Evolutionary conservation across 73 alveolate genomes (phyloP).

Genomic region (Paramecium caudatum): DNA sequence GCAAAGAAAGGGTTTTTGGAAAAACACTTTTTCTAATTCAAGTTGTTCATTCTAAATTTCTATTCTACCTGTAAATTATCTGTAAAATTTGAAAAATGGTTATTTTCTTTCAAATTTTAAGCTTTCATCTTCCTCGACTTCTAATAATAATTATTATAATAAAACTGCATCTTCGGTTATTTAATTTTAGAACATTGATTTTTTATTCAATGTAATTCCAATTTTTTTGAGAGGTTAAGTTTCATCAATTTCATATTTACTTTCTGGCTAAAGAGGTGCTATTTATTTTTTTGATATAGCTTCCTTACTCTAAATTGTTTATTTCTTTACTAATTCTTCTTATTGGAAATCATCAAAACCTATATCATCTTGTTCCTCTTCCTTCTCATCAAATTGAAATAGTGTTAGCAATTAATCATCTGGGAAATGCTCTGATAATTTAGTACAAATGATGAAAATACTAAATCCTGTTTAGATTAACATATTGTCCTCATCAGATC

Average conservation of each 20-base stretch:
- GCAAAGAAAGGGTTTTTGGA: slow-evolving; percentile 71
- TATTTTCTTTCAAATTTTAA: slow-evolving; percentile 11
- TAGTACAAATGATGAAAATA: slow-evolving; percentile 42
- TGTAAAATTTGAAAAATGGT: slow-evolving; percentile 47
- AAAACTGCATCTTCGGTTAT: neutral
- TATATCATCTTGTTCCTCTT: neutral
- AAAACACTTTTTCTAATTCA: slow-evolving; percentile 49
- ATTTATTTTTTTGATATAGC: neutral
- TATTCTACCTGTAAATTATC: slow-evolving; percentile 53
- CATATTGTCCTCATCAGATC: slow-evolving; percentile 58
- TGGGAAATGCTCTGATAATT: slow-evolving; percentile 36
- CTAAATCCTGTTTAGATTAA: slow-evolving; percentile 37
- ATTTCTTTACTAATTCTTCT: neutral
- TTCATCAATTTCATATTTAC: neutral
- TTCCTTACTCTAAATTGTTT: no score
- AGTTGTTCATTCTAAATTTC: slow-evolving; percentile 7
- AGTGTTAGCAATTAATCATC: neutral
- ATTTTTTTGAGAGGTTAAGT: no score
- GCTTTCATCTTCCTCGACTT: neutral
- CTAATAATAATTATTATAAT: neutral
- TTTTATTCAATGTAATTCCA: no score
- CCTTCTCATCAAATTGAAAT: slow-evolving; percentile 29
- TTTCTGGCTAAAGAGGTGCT: neutral
- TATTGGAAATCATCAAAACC: slow-evolving; percentile 14
- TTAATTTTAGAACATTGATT: no score